phyloP scores from a whole-genome alignment of 768 basidiomycete species.

The Dictyophora rubrovolvata region DNA sequence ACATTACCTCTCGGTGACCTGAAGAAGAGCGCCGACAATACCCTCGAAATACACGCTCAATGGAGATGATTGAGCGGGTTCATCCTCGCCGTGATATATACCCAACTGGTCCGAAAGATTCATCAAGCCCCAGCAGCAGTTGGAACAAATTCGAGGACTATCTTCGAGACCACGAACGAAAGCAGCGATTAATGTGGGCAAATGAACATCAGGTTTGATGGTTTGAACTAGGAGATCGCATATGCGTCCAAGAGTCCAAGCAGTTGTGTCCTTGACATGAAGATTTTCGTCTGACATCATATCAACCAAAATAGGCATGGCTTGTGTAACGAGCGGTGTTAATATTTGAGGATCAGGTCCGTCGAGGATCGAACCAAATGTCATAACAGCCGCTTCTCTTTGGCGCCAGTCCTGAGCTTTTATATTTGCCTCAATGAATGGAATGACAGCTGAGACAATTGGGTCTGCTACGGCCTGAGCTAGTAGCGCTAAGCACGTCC shows the following conservation, averaged over 20 bases:
- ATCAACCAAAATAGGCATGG: conserved; percentile 83
- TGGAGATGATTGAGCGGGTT: conserved; percentile 47
- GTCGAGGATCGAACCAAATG: conserved; percentile 95
- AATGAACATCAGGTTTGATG: conserved; percentile 83
- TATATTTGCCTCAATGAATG: conserved; percentile 97
- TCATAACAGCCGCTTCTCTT: conserved; percentile 96
- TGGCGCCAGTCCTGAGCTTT: conserved; percentile 86
- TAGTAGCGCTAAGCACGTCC: conserved; percentile 79
- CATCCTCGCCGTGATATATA: conserved; percentile 50
- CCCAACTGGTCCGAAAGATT: conserved; percentile 88
- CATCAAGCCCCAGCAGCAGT: conserved; percentile 96
- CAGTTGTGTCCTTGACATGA: conserved; percentile 93
- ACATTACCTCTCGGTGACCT: conserved; percentile 72
- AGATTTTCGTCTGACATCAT: conserved; percentile 86
- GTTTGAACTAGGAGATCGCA: conserved; percentile 79
- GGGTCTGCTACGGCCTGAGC: conserved; percentile 85
- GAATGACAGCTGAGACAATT: conserved; percentile 88
- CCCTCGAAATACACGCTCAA: conserved; percentile 85
- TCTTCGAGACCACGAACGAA: conserved; percentile 74
- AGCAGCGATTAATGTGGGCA: conserved; percentile 73
- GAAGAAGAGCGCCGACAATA: conserved; percentile 72
- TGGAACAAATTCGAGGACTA: conserved; percentile 76
- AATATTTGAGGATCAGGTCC: conserved; percentile 86
- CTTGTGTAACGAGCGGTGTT: conserved; percentile 86
- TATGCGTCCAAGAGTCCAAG: conserved; percentile 95